Conservation (phyloP, 164 flowering plant species). For the Aristolochia californica region DNA sequence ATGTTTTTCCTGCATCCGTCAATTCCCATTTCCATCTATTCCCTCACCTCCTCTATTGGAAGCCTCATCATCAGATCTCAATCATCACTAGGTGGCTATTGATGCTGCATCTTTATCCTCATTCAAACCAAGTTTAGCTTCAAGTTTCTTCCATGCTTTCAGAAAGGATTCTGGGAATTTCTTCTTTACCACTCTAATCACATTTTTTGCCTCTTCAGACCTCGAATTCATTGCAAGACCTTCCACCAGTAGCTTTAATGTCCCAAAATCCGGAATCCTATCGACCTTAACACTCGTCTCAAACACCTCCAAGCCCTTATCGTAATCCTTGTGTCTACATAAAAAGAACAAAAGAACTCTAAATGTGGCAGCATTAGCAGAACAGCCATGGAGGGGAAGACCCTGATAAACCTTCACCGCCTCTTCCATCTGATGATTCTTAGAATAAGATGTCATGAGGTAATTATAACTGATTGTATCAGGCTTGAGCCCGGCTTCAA, state of each 20-base stretch:
- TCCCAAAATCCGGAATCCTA: constrained; percentile 55
- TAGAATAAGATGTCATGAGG: constrained; percentile 47
- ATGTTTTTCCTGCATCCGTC: too few relatives aligned
- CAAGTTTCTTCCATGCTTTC: constrained; percentile 61
- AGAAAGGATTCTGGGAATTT: constrained; percentile 40
- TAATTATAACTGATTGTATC: constrained; percentile 55
- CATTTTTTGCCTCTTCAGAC: constrained; percentile 37
- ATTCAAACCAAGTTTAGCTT: constrained; percentile 42
- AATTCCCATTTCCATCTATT: too few relatives aligned
- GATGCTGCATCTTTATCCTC: not conserved
- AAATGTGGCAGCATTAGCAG: constrained; percentile 68
- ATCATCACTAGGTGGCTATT: not conserved
- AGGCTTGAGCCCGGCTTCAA: constrained; percentile 39
- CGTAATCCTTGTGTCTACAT: constrained; percentile 35
- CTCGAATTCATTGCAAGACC: constrained; percentile 50
- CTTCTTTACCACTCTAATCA: constrained; percentile 49
- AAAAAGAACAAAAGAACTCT: constrained; percentile 40
- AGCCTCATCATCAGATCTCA: not conserved
- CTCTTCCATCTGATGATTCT: constrained; percentile 49
- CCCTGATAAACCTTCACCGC: constrained; percentile 53
- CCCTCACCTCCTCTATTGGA: not conserved
- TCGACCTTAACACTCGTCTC: constrained; percentile 44
- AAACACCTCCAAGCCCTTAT: constrained; percentile 41
- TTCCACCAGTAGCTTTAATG: constrained; percentile 44
- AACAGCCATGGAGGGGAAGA: constrained; percentile 34